Base-by-base conservation (phyloP, 371 early-diverging fungal genomes). In the Smittium mucronatum region DNA sequence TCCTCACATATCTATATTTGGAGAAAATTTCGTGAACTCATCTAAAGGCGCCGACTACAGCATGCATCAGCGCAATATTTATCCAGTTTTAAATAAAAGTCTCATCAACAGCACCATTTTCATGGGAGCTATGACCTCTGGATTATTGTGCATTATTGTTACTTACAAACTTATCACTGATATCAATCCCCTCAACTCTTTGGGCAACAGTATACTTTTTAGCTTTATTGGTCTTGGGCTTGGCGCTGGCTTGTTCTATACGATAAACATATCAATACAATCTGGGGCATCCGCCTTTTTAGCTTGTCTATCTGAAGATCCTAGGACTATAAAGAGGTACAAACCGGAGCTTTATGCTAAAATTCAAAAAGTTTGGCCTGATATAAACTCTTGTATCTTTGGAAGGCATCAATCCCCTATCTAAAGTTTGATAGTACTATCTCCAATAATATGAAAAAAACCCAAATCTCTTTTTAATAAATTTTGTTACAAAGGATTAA, bases 1-100 rank as follows among this genome's bases (percentile, higher is more conserved):
- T 73, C 86, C 89, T 32, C 87, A 93, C 66, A 85, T 96, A 0
- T 95, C 97, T 59, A 90, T 98, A 35, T 95, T 94, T 72, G 98
- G 98, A 58, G 87, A 92, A 75, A 81, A 90, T 28, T 97, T 90
- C 75, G 80, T 89, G 69, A 78, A 80, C 34, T 89, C 95, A 5
- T 95, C 92, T 28, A 83, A 82, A 74, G 86, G 87, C 36, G 94
- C 96, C 0, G 95, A 94, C 93, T 80, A 74, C 15, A 69, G 94
- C 73, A 79, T 94, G 71, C 87, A 90, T 78, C 85, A 87, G 73
- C 86, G 90, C 59, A 95, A 95, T 29, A 81, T 94, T 58, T 93
- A 93, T 57, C 91, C 92, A 2, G 78, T 93, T 74, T 89, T 94
- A 73, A 95, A 95, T 75, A 95, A 95, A 77, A 85, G 81, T 47